Percentiles rank a stretch among this genome's conserved stretches.
phyloP scores from a whole-genome alignment of 1,139 yeast genomes.

The Protomyces arabidopsidicola region DNA sequence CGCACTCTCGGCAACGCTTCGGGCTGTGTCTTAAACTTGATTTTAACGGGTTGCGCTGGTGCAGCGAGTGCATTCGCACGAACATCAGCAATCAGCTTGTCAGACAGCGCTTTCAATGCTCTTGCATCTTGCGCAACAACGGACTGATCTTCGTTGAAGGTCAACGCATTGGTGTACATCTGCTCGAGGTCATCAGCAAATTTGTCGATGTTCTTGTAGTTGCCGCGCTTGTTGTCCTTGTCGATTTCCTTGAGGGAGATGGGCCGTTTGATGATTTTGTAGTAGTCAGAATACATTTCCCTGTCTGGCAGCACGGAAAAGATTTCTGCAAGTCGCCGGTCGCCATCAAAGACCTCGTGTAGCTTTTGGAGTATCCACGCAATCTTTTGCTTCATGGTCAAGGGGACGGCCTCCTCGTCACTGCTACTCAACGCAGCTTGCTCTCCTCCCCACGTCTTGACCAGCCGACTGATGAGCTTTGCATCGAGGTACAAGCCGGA shows the following conservation, averaged over 20 bases:
- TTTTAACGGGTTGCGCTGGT: slow-evolving; percentile 1
- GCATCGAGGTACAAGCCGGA: slow-evolving; percentile 80
- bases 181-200: slow-evolving; percentile 66
- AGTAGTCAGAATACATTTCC: slow-evolving; percentile 77
- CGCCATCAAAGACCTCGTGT: slow-evolving; percentile 31
- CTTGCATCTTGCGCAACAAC: slow-evolving; percentile 74
- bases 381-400: slow-evolving; percentile 18
- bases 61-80: slow-evolving; percentile 4
- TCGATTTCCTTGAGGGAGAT: slow-evolving; percentile 40
- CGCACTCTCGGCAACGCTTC: not conserved
- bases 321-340: slow-evolving; percentile 45
- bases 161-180: slow-evolving; percentile 77
- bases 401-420: slow-evolving; percentile 5
- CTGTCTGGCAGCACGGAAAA: slow-evolving; percentile 68
- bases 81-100: slow-evolving; percentile 14
- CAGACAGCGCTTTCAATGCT: slow-evolving; percentile 40
- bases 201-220: slow-evolving; percentile 56
- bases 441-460: slow-evolving; percentile 20
- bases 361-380: slow-evolving; percentile 8
- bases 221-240: slow-evolving; percentile 37
- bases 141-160: slow-evolving; percentile 88
- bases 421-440: slow-evolving; percentile 8
- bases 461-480: slow-evolving; percentile 37
- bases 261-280: slow-evolving; percentile 49
- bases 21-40: slow-evolving; percentile 11